Conservation (phyloP, 768 basidiomycete species). For the Boletus fagicola region DNA sequence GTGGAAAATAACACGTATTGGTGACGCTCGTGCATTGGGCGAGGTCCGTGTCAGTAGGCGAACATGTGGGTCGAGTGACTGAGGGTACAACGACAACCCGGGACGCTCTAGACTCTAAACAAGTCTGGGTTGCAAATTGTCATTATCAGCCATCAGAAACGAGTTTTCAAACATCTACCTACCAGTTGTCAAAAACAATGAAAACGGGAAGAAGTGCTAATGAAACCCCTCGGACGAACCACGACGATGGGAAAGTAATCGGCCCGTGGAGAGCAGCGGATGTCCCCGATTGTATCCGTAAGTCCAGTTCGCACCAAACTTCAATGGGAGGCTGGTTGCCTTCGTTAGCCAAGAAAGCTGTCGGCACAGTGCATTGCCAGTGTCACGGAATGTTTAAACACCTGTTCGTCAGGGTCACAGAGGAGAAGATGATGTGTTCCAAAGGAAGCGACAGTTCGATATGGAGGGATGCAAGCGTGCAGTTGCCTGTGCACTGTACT, state of each 20-base stretch:
- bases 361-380: neutral
- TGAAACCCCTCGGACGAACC: neutral
- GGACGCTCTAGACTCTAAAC: too few relatives aligned
- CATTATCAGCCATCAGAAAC: neutral
- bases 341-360: neutral
- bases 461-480: too few relatives aligned
- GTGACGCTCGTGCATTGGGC: neutral
- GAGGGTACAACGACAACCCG: too few relatives aligned
- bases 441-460: too few relatives aligned
- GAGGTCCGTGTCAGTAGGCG: neutral
- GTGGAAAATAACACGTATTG: too few relatives aligned
- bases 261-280: neutral
- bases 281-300: neutral
- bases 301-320: too few relatives aligned
- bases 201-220: neutral
- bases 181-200: neutral
- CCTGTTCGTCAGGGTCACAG: too few relatives aligned
- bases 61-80: neutral
- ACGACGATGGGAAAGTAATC: neutral
- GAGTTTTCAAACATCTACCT: neutral
- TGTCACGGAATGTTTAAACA: neutral
- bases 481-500: too few relatives aligned
- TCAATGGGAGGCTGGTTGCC: neutral
- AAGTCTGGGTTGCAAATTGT: neutral
- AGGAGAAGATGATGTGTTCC: too few relatives aligned